Evolutionary conservation across 768 basidiomycete genomes (phyloP).

Genomic region (Mycena capillaripes): DNA sequence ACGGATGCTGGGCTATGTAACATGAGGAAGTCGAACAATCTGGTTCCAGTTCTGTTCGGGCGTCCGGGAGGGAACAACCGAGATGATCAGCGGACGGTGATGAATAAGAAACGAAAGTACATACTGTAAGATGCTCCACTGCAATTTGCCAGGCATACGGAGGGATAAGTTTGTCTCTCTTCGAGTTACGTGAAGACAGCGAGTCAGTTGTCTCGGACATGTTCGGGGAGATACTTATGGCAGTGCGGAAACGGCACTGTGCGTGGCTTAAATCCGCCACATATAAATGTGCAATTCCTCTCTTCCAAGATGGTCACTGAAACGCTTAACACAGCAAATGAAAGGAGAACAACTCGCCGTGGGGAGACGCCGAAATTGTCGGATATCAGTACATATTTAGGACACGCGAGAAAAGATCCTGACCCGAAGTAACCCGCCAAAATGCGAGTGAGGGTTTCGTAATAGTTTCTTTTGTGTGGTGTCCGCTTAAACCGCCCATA

Average conservation of each 20-base stretch:
- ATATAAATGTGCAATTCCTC: not conserved
- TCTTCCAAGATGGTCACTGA: not conserved
- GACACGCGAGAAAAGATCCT: not conserved
- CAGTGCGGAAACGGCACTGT: not conserved
- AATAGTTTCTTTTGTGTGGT: too few species aligned
- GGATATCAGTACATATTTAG: not conserved
- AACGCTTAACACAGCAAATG: not conserved
- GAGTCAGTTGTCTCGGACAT: not conserved
- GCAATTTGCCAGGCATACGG: not conserved
- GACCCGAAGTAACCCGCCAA: too few species aligned
- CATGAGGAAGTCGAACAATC: not conserved
- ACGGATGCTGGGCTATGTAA: not conserved
- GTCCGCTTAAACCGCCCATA: too few species aligned
- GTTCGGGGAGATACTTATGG: not conserved
- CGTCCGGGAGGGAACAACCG: not conserved
- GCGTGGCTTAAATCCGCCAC: not conserved
- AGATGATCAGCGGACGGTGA: not conserved
- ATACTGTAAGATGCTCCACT: not conserved
- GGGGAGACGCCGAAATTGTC: not conserved
- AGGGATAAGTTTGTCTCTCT: not conserved
- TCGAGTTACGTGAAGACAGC: slow-evolving; percentile 4
- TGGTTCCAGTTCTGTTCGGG: not conserved
- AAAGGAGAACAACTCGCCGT: not conserved
- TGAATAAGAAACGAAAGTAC: not conserved
- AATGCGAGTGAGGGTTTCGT: too few species aligned